Evolutionary conservation across 306 rosid species (phyloP).

Genomic region (Vigna radiata): DNA sequence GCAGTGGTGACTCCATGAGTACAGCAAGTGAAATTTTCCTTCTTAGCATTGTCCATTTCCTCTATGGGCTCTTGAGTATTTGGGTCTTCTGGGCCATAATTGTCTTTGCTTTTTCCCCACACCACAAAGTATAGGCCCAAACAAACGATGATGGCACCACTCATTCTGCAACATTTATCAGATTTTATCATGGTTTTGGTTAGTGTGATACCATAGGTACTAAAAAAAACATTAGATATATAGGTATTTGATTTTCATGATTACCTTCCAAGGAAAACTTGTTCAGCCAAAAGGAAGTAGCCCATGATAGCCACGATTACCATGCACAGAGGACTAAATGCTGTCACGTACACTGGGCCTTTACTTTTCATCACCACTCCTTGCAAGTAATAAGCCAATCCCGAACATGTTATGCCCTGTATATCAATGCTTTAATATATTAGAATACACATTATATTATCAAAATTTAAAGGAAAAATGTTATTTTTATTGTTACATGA

Average conservation of each 20-base stretch:
- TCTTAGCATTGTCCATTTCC: constrained; percentile 20
- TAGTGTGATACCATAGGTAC: not conserved
- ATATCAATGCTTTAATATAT: not conserved
- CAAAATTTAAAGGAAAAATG: no score
- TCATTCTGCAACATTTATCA: constrained; percentile 54
- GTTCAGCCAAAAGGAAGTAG: constrained; percentile 64
- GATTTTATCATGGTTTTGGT: constrained; percentile 7
- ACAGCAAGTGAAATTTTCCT: constrained; percentile 35
- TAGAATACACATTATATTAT: not conserved
- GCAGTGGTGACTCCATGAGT: constrained; percentile 45
- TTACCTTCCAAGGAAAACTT: constrained; percentile 81
- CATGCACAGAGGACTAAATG: constrained; percentile 82
- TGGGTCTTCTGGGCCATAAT: constrained; percentile 35
- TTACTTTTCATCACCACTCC: constrained; percentile 79
- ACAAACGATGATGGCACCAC: constrained; percentile 74
- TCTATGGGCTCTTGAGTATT: constrained; percentile 38
- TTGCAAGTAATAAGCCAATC: constrained; percentile 82
- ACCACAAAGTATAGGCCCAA: constrained; percentile 74
- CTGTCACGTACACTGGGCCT: constrained; percentile 95
- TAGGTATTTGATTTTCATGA: constrained; percentile 1
- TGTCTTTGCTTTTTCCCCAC: constrained; percentile 91
- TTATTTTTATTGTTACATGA: no score
- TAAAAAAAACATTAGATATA: not conserved
- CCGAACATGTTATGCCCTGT: constrained; percentile 84
- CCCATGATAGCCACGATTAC: constrained; percentile 84